A percentile compares a stretch with the other conserved stretches of the same genome.
These are phyloP conservation scores for Macadamia integrifolia DNA, from an alignment of 164 flowering plant genomes.

Conservation along the genomic window DNA sequence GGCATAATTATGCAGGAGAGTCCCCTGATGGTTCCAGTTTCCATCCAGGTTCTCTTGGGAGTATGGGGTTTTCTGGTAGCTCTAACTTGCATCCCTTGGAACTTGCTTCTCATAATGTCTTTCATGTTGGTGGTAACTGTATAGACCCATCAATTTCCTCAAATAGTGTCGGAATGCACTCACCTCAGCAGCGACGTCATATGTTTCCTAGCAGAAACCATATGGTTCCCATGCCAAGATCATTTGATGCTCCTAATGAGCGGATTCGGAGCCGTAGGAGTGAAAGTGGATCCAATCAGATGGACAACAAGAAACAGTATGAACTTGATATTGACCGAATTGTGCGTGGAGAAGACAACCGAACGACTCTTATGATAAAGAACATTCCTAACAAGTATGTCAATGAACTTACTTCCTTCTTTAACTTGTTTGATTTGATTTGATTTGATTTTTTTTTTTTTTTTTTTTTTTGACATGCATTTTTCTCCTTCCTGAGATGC, in stretches of 20 bases:
- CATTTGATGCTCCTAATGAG: conserved; percentile 66
- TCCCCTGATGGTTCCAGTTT: conserved; percentile 58
- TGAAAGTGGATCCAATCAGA: conserved; percentile 44
- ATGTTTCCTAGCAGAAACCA: conserved; percentile 68
- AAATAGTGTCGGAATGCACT: conserved; percentile 44
- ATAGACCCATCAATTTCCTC: conserved; percentile 52
- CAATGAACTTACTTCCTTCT: background rate
- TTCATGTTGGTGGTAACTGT: conserved; percentile 47
- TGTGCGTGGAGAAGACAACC: conserved; percentile 54
- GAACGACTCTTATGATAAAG: conserved; percentile 85
- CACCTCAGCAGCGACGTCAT: conserved; percentile 61
- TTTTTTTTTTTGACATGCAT: background rate
- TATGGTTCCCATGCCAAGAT: conserved; percentile 45
- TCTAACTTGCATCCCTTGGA: conserved; percentile 57
- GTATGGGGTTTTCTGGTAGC: conserved; percentile 44
- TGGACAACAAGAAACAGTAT: conserved; percentile 66
- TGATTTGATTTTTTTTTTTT: background rate
- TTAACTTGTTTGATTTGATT: background rate
- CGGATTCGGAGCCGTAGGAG: conserved; percentile 46
- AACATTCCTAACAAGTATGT: conserved; percentile 90
- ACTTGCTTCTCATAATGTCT: conserved; percentile 57
- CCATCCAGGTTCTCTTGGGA: conserved; percentile 74
- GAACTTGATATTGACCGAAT: conserved; percentile 82
- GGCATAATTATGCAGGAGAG: conserved; percentile 50
- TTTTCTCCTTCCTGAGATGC: background rate